A percentile compares a stretch with the other conserved stretches of the same genome.
Evolutionary conservation across 2,329 filamentous ascomycete species (phyloP).

Genomic region (Dryadomyces quercus-mongolicae): DNA sequence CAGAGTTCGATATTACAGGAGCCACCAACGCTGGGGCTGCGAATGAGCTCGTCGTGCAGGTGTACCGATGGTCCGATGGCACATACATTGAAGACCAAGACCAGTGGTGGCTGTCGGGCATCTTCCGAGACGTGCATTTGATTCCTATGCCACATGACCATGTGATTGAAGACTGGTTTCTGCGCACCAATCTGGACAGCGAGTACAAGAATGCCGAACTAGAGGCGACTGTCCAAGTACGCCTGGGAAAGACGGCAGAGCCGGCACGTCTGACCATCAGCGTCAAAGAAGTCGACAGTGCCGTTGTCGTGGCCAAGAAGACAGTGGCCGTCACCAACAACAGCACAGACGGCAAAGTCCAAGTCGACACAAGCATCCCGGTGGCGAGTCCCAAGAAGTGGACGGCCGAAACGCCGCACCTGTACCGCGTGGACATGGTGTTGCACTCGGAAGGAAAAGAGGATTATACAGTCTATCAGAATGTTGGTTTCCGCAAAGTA

Average conservation of each 20-base stretch:
- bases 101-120: conserved; percentile 56
- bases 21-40: conserved; percentile 24
- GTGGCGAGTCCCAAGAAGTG: conserved; percentile 48
- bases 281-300: conserved; percentile 27
- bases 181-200: conserved; percentile 40
- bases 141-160: conserved; percentile 38
- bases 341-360: background rate
- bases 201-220: conserved; percentile 39
- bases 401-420: conserved; percentile 54
- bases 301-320: conserved; percentile 12
- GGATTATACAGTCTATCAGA: conserved; percentile 33
- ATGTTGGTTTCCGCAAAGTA: conserved; percentile 51
- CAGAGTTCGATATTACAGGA: conserved; percentile 54
- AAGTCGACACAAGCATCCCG: conserved; percentile 1
- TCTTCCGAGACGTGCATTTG: conserved; percentile 55
- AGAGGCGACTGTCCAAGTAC: conserved; percentile 31
- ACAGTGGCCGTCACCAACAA: background rate
- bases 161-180: conserved; percentile 44
- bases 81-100: conserved; percentile 61
- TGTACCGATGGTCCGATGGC: conserved; percentile 60
- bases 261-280: conserved; percentile 18
- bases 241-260: background rate
- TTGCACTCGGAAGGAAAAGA: conserved; percentile 16
- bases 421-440: conserved; percentile 42
- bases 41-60: conserved; percentile 50